Percentiles rank a stretch among this genome's conserved stretches.
These are phyloP conservation scores for Ogataea methylovora DNA, from an alignment of 805 yeast genomes.

Conservation along the genomic window DNA sequence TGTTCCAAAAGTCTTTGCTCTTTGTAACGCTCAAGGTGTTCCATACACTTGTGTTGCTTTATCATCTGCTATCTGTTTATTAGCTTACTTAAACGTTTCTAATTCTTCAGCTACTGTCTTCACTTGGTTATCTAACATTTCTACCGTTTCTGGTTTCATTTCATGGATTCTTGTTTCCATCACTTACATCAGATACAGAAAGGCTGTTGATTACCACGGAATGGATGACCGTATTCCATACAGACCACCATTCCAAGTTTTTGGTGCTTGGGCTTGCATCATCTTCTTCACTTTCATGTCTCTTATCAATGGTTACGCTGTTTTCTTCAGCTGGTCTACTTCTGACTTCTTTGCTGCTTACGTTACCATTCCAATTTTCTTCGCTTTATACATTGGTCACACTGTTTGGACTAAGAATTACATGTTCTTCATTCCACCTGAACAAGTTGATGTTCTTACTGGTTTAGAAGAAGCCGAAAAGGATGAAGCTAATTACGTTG, in stretches of 20 bases:
- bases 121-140: slow-evolving; percentile 59
- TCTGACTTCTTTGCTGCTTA: slow-evolving; percentile 64
- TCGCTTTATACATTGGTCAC: slow-evolving; percentile 50
- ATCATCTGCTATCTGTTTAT: slow-evolving; percentile 38
- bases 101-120: slow-evolving; percentile 52
- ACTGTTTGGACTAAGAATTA: slow-evolving; percentile 38
- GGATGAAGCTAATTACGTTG: slow-evolving; percentile 30
- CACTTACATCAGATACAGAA: slow-evolving; percentile 57
- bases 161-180: slow-evolving; percentile 51
- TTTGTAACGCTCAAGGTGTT: slow-evolving; percentile 59
- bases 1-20: slow-evolving; percentile 61
- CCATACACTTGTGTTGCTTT: slow-evolving; percentile 51
- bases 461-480: slow-evolving; percentile 59
- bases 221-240: slow-evolving; percentile 50
- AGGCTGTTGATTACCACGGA: slow-evolving; percentile 46
- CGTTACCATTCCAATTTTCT: slow-evolving; percentile 50
- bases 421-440: slow-evolving; percentile 41
- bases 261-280: slow-evolving; percentile 44
- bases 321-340: slow-evolving; percentile 40
- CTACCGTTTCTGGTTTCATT: slow-evolving; percentile 61
- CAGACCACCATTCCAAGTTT: slow-evolving; percentile 49
- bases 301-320: slow-evolving; percentile 50
- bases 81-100: slow-evolving; percentile 64
- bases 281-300: slow-evolving; percentile 39
- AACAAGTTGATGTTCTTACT: slow-evolving; percentile 51